phyloP scores from a whole-genome alignment of 352 stramenopile species.

The Pythium monospermum region DNA sequence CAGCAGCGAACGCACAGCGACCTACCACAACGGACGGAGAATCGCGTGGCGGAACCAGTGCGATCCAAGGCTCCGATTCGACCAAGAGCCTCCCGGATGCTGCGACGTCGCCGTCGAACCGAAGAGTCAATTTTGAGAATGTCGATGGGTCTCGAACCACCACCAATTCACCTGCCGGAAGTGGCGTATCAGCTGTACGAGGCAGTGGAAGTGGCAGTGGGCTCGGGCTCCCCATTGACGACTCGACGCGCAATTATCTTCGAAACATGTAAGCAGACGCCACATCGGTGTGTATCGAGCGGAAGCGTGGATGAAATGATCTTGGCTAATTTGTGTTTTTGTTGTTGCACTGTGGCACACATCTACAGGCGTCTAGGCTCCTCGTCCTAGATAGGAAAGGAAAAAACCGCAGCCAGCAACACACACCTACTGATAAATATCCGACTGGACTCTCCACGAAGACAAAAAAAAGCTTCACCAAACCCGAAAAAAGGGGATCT shows the following conservation, averaged over 20 bases:
- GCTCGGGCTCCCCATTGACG: conserved; percentile 23
- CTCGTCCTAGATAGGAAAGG: conserved; percentile 6
- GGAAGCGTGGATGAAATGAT: neutral
- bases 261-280: no score
- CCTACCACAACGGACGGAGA: conserved; percentile 12
- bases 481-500: no score
- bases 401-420: no score
- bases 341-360: neutral
- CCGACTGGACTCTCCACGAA: no score
- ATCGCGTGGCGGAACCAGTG: neutral
- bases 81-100: conserved; percentile 19
- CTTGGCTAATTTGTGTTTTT: neutral
- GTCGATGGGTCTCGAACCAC: neutral
- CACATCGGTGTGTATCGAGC: conserved; percentile 19
- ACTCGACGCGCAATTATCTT: conserved; percentile 23
- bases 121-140: conserved; percentile 16
- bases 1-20: neutral
- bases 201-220: conserved; percentile 10
- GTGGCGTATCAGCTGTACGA: conserved; percentile 17
- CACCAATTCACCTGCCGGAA: conserved; percentile 16
- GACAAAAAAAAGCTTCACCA: no score
- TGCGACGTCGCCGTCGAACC: neutral
- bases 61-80: conserved; percentile 13
- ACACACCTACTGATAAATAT: no score
- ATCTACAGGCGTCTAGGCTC: conserved; percentile 9